Conservation (phyloP, 345 rosid species). For the Ailanthus altissimus region DNA sequence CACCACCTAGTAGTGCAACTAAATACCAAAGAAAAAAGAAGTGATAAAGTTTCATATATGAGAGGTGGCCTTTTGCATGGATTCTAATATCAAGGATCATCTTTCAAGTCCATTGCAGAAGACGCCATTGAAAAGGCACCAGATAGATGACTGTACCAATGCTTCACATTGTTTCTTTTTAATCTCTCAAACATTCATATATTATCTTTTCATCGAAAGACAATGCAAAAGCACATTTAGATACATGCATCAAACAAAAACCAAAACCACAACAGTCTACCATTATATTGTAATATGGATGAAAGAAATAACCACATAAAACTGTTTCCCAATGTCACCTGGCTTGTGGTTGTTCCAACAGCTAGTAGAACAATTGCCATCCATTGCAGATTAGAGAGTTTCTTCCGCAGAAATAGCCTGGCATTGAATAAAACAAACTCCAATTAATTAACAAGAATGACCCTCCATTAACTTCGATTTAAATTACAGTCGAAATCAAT, state of each 20-base stretch:
- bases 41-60: not conserved
- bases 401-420: constrained; percentile 71
- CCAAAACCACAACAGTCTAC: not conserved
- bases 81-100: constrained; percentile 1
- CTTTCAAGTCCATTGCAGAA: not conserved
- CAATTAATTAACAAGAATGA: not conserved
- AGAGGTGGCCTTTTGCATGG: not conserved
- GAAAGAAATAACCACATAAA: not conserved
- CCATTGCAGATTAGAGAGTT: constrained; percentile 76
- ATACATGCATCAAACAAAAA: not conserved
- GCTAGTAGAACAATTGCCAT: constrained; percentile 84
- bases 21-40: not conserved
- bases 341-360: constrained; percentile 92
- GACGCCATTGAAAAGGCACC: not conserved
- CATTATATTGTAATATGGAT: not conserved
- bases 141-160: not conserved
- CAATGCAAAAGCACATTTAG: not conserved
- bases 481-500: not conserved
- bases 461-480: not conserved
- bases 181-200: not conserved
- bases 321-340: constrained; percentile 41
- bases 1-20: not conserved
- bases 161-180: not conserved
- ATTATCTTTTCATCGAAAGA: not conserved
- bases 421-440: not conserved